These are phyloP conservation scores for Ustilago esculenta DNA, from an alignment of 1,284 basidiomycete genomes.

Conservation along the genomic window DNA sequence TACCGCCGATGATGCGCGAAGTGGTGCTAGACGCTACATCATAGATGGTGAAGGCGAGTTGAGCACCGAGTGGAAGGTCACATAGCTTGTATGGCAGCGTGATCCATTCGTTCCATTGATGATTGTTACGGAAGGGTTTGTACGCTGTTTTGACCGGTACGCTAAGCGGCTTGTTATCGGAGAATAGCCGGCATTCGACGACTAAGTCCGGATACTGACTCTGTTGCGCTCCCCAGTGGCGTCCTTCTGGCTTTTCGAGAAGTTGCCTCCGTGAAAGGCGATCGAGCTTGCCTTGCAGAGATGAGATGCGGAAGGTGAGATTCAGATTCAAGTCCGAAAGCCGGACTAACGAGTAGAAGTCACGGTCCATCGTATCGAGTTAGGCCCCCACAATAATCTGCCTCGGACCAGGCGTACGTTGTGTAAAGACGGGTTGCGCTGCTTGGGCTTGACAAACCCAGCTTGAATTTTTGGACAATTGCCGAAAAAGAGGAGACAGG, in stretches of 20 bases:
- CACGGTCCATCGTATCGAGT: slow-evolving; percentile 47
- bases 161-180: slow-evolving; percentile 90
- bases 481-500: too few species aligned
- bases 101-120: slow-evolving; percentile 89
- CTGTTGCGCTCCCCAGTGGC: slow-evolving; percentile 49
- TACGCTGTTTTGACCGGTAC: slow-evolving; percentile 89
- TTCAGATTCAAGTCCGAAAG: slow-evolving; percentile 53
- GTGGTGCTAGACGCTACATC: slow-evolving; percentile 77
- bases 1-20: slow-evolving; percentile 80
- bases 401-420: too few species aligned
- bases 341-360: slow-evolving; percentile 62
- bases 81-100: slow-evolving; percentile 89
- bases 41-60: slow-evolving; percentile 93
- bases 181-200: slow-evolving; percentile 87
- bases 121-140: slow-evolving; percentile 76
- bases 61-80: slow-evolving; percentile 85
- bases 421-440: too few species aligned
- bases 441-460: too few species aligned
- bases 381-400: too few species aligned
- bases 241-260: slow-evolving; percentile 35
- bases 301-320: slow-evolving; percentile 51
- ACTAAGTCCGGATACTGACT: slow-evolving; percentile 84
- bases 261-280: slow-evolving; percentile 39
- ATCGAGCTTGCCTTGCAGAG: slow-evolving; percentile 54
- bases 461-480: too few species aligned